A percentile compares a stretch with the other conserved stretches of the same genome.
Conservation (phyloP, 1,139 yeast species). For the Scheffersomyces titani region DNA sequence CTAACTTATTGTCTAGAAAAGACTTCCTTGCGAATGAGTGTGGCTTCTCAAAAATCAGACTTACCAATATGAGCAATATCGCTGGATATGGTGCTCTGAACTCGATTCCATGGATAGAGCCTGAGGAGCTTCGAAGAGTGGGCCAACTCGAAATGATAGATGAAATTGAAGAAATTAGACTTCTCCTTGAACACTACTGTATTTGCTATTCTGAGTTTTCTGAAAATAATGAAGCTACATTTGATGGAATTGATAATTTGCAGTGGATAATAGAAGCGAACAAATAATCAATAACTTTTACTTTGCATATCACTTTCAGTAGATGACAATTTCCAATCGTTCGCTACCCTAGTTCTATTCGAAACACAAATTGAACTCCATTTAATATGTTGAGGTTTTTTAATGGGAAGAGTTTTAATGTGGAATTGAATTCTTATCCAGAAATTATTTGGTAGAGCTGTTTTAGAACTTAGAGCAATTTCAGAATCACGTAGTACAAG, state of each 20-base stretch:
- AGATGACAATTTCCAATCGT: background rate
- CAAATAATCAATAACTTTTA: background rate
- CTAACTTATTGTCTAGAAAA: constrained; percentile 43
- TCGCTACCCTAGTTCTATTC: no score
- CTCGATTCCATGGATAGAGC: constrained; percentile 43
- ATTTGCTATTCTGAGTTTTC: constrained; percentile 28
- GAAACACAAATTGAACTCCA: background rate
- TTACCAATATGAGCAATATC: constrained; percentile 61
- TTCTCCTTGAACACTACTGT: constrained; percentile 80
- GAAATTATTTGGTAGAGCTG: no score
- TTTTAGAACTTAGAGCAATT: no score
- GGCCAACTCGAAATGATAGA: constrained; percentile 75
- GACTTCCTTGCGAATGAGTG: constrained; percentile 30
- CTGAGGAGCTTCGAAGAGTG: constrained; percentile 52
- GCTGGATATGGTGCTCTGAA: constrained; percentile 37
- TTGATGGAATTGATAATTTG: constrained; percentile 9
- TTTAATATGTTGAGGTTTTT: no score
- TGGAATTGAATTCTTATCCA: no score
- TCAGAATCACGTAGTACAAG: no score
- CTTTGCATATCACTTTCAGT: background rate
- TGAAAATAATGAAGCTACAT: background rate
- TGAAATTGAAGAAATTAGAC: constrained; percentile 81
- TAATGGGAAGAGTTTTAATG: background rate
- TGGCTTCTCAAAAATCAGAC: constrained; percentile 21
- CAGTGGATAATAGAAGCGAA: constrained; percentile 7